A percentile compares a stretch with the other conserved stretches of the same genome.
phyloP scores from a whole-genome alignment of 768 basidiomycete species.

The Paxillus involutus region DNA sequence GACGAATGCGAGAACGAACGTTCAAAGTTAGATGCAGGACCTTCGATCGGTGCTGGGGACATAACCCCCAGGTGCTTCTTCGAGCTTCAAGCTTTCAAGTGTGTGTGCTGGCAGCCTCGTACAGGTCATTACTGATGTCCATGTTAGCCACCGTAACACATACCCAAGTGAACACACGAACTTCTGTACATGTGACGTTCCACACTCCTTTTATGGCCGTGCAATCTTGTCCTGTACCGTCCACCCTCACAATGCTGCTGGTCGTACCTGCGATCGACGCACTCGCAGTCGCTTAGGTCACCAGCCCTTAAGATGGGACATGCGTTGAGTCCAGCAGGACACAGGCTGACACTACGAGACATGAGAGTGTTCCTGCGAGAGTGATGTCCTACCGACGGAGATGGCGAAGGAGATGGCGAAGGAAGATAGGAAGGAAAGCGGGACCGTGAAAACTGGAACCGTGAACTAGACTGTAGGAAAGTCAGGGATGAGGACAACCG shows the following conservation, averaged over 20 bases:
- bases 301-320: conserved; percentile 51
- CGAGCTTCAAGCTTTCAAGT: too few relatives aligned
- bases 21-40: conserved; percentile 11
- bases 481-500: conserved; percentile 46
- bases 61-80: conserved; percentile 5
- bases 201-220: conserved; percentile 61
- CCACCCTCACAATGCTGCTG: conserved; percentile 72
- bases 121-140: conserved; percentile 6
- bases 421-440: conserved; percentile 26
- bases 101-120: too few relatives aligned
- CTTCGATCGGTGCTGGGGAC: conserved; percentile 12
- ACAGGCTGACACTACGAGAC: conserved; percentile 40
- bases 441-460: conserved; percentile 9
- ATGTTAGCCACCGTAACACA: not conserved
- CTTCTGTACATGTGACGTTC: conserved; percentile 70
- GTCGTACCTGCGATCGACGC: conserved; percentile 61
- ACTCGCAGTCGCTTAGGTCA: conserved; percentile 51
- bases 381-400: conserved; percentile 25
- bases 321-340: conserved; percentile 54
- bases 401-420: conserved; percentile 42
- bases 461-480: conserved; percentile 37
- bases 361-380: conserved; percentile 31
- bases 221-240: conserved; percentile 71
- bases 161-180: conserved; percentile 28
- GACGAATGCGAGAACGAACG: not conserved